Percentiles rank a stretch among this genome's conserved stretches.
phyloP scores from a whole-genome alignment of 352 stramenopile genomes.

The Phytopythium aichiense region DNA sequence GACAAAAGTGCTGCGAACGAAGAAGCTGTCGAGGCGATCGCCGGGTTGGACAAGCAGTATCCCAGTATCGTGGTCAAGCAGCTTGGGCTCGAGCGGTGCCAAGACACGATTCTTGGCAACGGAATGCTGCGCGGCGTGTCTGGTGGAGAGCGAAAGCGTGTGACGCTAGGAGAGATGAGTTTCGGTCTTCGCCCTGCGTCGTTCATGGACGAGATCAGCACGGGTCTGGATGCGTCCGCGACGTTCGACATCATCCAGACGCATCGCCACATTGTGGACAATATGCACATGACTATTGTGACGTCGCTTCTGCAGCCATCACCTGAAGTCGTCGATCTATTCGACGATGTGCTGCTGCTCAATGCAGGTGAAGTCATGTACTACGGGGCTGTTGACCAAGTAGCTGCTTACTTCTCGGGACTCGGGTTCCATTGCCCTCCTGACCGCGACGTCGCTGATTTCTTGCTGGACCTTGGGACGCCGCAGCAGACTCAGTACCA shows the following conservation, averaged over 20 bases:
- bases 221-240: constrained; percentile 46
- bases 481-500: background rate
- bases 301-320: constrained; percentile 55
- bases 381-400: constrained; percentile 14
- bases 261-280: constrained; percentile 31
- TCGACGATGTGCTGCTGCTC: constrained; percentile 84
- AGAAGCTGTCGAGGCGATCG: background rate
- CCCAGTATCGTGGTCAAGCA: background rate
- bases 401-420: constrained; percentile 18
- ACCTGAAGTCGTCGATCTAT: constrained; percentile 92
- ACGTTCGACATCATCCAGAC: constrained; percentile 44
- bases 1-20: background rate
- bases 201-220: constrained; percentile 70
- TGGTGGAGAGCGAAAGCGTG: constrained; percentile 90
- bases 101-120: background rate
- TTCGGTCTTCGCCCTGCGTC: constrained; percentile 52
- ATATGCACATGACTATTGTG: constrained; percentile 25
- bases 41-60: background rate
- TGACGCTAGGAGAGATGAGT: constrained; percentile 84
- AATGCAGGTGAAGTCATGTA: constrained; percentile 82
- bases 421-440: constrained; percentile 36
- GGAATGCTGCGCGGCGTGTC: constrained; percentile 41
- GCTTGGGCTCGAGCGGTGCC: constrained; percentile 35
- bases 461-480: constrained; percentile 66
- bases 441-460: constrained; percentile 71